Evolutionary conservation across 129 eudicot species (phyloP).

Genomic region (Chrysanthemum seticuspe): DNA sequence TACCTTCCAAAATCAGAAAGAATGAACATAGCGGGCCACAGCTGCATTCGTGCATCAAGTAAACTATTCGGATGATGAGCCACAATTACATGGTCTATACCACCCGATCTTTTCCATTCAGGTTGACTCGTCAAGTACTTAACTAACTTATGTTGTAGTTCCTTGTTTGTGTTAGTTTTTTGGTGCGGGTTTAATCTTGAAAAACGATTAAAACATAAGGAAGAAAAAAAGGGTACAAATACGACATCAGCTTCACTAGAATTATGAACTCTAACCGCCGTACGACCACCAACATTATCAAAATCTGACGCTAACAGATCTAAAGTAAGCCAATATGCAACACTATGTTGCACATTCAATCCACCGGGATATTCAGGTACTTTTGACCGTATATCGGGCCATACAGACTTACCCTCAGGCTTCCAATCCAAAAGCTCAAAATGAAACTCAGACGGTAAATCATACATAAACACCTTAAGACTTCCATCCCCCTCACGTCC

Average conservation of each 20-base stretch:
- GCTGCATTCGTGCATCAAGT: constrained; percentile 67
- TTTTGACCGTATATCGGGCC: constrained; percentile 63
- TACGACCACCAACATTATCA: constrained; percentile 37
- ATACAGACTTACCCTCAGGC: constrained; percentile 42
- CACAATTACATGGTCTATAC: constrained; percentile 66
- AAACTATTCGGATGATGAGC: constrained; percentile 97
- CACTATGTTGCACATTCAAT: constrained; percentile 84
- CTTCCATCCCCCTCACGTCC: constrained; percentile 21
- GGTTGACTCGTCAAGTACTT: constrained; percentile 52
- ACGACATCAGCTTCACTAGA: constrained; percentile 91
- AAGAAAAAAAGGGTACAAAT: constrained; percentile 90
- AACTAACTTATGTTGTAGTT: constrained; percentile 64
- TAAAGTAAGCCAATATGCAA: constrained; percentile 91
- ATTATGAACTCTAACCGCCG: constrained; percentile 60
- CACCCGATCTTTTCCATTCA: constrained; percentile 84
- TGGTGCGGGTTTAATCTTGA: constrained; percentile 46
- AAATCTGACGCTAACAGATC: constrained; percentile 69
- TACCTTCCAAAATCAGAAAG: constrained; percentile 97
- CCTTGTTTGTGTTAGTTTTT: constrained; percentile 44
- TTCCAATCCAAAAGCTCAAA: constrained; percentile 72
- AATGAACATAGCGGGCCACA: constrained; percentile 81
- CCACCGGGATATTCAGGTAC: constrained; percentile 88
- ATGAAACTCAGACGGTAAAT: constrained; percentile 85
- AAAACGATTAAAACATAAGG: constrained; percentile 68
- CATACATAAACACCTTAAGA: constrained; percentile 88